phyloP scores from a whole-genome alignment of 352 stramenopile species.

The Globisporangium spinosum region DNA sequence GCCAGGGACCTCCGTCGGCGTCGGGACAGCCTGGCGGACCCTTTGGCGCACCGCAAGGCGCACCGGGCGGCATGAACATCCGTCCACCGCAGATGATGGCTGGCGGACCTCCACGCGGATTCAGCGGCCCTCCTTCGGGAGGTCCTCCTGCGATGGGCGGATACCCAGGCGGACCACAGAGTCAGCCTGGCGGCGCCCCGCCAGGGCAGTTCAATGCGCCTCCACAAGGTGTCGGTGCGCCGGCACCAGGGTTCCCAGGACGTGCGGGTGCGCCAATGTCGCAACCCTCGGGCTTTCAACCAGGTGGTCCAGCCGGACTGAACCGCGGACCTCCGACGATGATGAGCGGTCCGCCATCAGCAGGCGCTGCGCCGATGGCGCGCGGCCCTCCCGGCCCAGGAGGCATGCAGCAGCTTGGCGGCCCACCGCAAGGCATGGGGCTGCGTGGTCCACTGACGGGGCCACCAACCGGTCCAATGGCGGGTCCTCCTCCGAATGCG shows the following conservation, averaged over 20 bases:
- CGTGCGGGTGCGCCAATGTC: constrained; percentile 21
- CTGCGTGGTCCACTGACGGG: constrained; percentile 17
- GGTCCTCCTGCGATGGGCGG: constrained; percentile 23
- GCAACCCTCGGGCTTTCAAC: constrained; percentile 20
- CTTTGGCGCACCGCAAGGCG: constrained; percentile 35
- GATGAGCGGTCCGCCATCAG: constrained; percentile 27
- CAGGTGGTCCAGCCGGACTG: constrained; percentile 6
- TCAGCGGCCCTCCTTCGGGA: constrained; percentile 20
- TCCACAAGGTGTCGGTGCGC: neutral
- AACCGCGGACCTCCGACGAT: constrained; percentile 25
- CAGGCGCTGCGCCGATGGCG: constrained; percentile 12
- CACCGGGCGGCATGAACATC: constrained; percentile 25
- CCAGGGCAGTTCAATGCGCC: constrained; percentile 17
- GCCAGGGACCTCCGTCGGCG: constrained; percentile 20
- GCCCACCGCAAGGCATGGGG: constrained; percentile 19
- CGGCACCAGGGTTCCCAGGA: constrained; percentile 17
- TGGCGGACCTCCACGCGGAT: constrained; percentile 13
- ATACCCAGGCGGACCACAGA: constrained; percentile 20
- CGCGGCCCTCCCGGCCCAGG: constrained; percentile 20
- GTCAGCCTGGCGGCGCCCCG: constrained; percentile 16
- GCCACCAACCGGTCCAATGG: constrained; percentile 6
- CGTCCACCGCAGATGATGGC: constrained; percentile 20
- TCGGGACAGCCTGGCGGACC: constrained; percentile 17
- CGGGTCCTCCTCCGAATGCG: constrained; percentile 16
- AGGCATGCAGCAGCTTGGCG: constrained; percentile 10